phyloP scores from a whole-genome alignment of 148 eudicot species.

The Silene latifolia region DNA sequence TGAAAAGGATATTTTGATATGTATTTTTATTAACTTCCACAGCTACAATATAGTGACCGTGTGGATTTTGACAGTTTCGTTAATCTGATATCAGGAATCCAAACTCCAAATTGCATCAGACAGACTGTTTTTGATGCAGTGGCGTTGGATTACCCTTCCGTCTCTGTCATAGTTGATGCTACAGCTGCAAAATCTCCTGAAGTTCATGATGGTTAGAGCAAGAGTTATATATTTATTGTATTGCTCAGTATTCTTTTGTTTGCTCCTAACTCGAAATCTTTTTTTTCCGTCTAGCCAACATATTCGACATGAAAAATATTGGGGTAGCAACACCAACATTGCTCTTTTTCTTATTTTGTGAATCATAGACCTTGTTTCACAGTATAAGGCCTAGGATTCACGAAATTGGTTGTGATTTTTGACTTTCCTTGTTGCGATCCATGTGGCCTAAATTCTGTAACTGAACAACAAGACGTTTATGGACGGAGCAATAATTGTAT shows the following conservation, averaged over 20 bases:
- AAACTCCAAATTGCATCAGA: slow-evolving; percentile 96
- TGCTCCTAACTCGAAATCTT: slow-evolving; percentile 23
- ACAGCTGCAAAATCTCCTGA: slow-evolving; percentile 93
- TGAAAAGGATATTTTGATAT: background rate
- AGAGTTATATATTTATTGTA: background rate
- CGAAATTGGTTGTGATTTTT: no score
- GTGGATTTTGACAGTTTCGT: background rate
- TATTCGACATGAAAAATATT: slow-evolving; percentile 69
- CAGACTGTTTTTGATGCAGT: slow-evolving; percentile 97
- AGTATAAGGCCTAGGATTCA: no score
- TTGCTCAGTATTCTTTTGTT: slow-evolving; percentile 12
- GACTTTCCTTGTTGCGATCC: no score
- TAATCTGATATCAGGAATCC: slow-evolving; percentile 63
- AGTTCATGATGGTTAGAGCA: slow-evolving; percentile 60
- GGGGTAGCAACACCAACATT: slow-evolving; percentile 79
- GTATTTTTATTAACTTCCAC: background rate
- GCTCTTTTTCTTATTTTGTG: no score
- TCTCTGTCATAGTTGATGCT: slow-evolving; percentile 84
- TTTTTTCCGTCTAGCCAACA: slow-evolving; percentile 56
- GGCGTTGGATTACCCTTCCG: slow-evolving; percentile 75
- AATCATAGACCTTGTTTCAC: no score
- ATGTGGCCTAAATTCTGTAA: no score
- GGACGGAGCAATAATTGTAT: no score
- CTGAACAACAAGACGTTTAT: no score
- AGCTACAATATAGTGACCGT: background rate